phyloP scores from a whole-genome alignment of 2,329 filamentous ascomycete genomes.

The Talaromyces pinophilus region DNA sequence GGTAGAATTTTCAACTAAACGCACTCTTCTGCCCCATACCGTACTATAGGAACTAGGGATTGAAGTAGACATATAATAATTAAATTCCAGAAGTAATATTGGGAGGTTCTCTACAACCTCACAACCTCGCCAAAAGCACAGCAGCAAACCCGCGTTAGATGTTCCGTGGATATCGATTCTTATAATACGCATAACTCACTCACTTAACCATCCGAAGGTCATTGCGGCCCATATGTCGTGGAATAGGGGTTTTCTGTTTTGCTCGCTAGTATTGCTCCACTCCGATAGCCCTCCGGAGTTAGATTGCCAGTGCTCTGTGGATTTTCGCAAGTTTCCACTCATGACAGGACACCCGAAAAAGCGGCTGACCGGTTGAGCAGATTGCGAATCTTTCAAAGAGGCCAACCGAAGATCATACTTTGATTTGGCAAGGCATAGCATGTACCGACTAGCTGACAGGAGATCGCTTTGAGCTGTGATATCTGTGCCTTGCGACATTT shows the following conservation, averaged over 20 bases:
- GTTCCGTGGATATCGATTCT: background rate
- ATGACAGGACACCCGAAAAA: background rate
- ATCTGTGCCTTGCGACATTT: constrained; percentile 18
- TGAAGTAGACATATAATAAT: background rate
- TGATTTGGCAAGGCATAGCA: constrained; percentile 15
- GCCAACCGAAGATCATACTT: constrained; percentile 19
- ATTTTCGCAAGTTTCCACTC: background rate
- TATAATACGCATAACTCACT: background rate
- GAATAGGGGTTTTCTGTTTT: background rate
- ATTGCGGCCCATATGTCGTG: background rate
- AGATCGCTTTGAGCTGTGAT: constrained; percentile 14
- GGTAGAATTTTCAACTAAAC: background rate
- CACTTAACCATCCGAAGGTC: background rate
- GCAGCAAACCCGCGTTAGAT: background rate
- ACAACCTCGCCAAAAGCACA: background rate
- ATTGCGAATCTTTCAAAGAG: background rate
- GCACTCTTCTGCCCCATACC: background rate
- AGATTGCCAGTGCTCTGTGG: background rate
- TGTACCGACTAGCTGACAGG: constrained; percentile 13
- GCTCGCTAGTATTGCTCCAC: background rate
- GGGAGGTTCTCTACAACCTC: background rate
- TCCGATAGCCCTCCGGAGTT: background rate
- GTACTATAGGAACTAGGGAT: background rate
- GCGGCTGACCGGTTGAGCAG: background rate
- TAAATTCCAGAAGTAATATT: background rate